Base-by-base conservation (phyloP, 768 basidiomycete genomes). In the Termitomyces sp. region DNA sequence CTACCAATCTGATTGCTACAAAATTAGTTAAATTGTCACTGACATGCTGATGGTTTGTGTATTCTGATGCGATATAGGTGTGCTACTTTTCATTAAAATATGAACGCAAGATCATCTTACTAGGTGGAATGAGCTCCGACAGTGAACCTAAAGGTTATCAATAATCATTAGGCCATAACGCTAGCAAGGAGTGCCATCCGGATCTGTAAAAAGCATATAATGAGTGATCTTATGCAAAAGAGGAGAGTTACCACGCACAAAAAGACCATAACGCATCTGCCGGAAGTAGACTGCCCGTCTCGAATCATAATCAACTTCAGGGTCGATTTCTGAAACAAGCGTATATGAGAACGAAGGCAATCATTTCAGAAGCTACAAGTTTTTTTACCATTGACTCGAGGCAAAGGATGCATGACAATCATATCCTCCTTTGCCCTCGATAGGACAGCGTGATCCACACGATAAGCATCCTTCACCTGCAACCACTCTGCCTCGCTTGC, bases 371-470 rank as follows among this genome's bases (percentile, higher is more conserved):
- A 8, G 11, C 50, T 20, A 57, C 36, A 7, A 22, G n/a, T 20
- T 15, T 50, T 36, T 84, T 63, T 63, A 87, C 92, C 92, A 60
- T 92, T 93, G 53, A 96, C 86, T 67, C 97, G 76, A 15, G 97
- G 97, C 22, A 99, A 78, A n/a, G 97, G 97, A 73, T 99, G 97
- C 95, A 99, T 96, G 63, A 98, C 94, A 59, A 98, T 98, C 87
- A 97, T 93, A 55, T 95, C 91, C 63, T 93, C 89, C 77, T 98
- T 98, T 11, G 97, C 96, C 45, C 91, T 81, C 6, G 94, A 86
- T 30, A 99, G 80, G 34, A 98, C 85, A 12, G 95, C 91, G 68
- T 98, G 97, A 73, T 98, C 93, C 56, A 99, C 85, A 36, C 93
- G 80, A 71, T 96, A 98, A 16, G 88, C 84, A 69, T 96, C 91